Evolutionary conservation across 176 grass and related monocot genomes (phyloP).

Genomic region (Avena atlantica): DNA sequence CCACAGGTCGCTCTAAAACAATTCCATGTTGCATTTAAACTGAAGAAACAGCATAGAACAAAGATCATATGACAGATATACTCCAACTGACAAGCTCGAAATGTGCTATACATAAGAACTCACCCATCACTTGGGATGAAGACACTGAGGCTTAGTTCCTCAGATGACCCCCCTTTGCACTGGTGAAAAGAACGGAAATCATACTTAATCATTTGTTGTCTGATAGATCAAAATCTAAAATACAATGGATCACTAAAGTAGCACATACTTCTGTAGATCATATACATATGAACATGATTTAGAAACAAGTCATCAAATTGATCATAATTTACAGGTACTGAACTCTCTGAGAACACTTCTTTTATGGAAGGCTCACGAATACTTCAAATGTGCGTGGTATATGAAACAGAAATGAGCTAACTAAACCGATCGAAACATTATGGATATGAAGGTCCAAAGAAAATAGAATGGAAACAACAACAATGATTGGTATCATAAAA

Average conservation of each 20-base stretch:
- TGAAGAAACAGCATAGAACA: conserved; percentile 50
- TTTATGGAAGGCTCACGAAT: background rate
- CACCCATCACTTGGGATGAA: conserved; percentile 48
- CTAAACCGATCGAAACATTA: background rate
- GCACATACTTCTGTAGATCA: background rate
- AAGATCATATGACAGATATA: background rate
- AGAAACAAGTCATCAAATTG: background rate
- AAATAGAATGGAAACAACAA: background rate
- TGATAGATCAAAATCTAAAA: conserved; percentile 30
- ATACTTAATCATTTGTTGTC: conserved; percentile 33
- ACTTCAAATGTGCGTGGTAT: background rate
- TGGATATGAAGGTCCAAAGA: background rate
- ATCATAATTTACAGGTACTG: background rate
- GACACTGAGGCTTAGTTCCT: conserved; percentile 54
- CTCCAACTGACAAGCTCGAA: conserved; percentile 14
- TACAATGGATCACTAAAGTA: conserved; percentile 32
- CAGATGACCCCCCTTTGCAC: conserved; percentile 61
- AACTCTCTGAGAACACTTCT: background rate
- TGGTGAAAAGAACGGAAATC: conserved; percentile 46
- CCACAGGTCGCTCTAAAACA: conserved; percentile 89
- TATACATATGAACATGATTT: background rate
- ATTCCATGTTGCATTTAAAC: conserved; percentile 55
- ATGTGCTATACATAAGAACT: conserved; percentile 43
- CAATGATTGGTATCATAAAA: background rate
- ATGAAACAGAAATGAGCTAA: background rate